Percentiles rank a stretch among this genome's conserved stretches.
Evolutionary conservation across 2,329 filamentous ascomycete species (phyloP).

Genomic region (Grosmannia serpens): DNA sequence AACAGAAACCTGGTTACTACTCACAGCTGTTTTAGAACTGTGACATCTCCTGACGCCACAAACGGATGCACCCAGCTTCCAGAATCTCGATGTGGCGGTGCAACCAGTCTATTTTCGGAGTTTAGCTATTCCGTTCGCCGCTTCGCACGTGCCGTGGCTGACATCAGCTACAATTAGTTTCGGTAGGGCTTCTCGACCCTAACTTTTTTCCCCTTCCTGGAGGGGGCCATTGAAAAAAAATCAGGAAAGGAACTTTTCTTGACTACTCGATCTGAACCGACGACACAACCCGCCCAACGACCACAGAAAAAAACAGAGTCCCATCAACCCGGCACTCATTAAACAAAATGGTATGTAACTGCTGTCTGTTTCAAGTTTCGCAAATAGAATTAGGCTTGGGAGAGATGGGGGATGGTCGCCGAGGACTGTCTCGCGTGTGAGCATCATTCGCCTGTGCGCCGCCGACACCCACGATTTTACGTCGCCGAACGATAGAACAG

Average conservation of each 20-base stretch:
- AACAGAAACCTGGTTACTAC: neutral
- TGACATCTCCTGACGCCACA: conserved; percentile 1
- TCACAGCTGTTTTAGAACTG: neutral
- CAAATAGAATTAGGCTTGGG: neutral
- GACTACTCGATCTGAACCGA: conserved; percentile 12
- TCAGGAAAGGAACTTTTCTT: conserved; percentile 7
- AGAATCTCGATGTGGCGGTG: neutral
- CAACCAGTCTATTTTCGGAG: neutral
- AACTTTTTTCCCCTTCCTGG: conserved; percentile 9
- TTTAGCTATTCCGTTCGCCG: neutral
- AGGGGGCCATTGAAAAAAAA: conserved; percentile 9
- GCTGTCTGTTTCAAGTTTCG: neutral
- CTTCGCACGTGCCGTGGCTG: conserved; percentile 1
- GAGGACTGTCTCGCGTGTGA: neutral
- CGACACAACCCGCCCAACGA: conserved; percentile 9
- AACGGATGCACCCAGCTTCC: neutral
- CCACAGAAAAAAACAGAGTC: conserved; percentile 8
- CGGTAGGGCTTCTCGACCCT: conserved; percentile 12
- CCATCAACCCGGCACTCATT: conserved; percentile 3
- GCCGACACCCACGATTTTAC: neutral
- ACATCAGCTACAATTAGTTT: neutral
- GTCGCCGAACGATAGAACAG: neutral
- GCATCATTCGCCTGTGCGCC: neutral
- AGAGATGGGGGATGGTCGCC: neutral
- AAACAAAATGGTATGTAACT: conserved; percentile 11